These are phyloP conservation scores for Echeveria elegans DNA, from an alignment of 164 flowering plant species.

Conservation along the genomic window DNA sequence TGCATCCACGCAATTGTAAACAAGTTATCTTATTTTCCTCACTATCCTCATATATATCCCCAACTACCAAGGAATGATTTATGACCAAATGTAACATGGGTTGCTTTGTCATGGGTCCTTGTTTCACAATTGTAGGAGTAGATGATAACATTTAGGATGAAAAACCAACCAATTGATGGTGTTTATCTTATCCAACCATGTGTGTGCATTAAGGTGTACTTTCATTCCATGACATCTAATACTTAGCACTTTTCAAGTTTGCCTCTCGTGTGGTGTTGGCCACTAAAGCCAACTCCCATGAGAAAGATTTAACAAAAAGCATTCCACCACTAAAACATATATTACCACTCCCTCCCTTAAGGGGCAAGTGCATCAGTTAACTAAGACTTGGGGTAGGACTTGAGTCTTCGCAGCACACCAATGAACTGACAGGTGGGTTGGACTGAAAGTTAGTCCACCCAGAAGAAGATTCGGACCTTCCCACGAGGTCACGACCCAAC, in stretches of 20 bases:
- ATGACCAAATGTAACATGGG: not conserved
- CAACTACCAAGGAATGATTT: not conserved
- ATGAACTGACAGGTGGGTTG: no score
- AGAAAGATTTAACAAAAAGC: not conserved
- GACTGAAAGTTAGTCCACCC: no score
- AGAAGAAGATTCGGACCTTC: no score
- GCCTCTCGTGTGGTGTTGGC: not conserved
- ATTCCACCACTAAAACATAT: not conserved
- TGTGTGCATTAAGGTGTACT: not conserved
- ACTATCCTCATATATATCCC: not conserved
- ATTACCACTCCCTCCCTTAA: no score
- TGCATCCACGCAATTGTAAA: not conserved
- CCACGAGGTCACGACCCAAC: no score
- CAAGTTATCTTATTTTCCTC: not conserved
- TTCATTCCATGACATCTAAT: not conserved
- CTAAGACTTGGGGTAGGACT: no score
- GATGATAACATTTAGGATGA: not conserved
- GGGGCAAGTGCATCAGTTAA: no score
- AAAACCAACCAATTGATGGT: not conserved
- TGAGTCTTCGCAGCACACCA: no score
- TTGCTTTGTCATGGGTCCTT: not conserved
- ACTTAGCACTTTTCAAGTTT: not conserved
- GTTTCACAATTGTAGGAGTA: not conserved
- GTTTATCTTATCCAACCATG: not conserved
- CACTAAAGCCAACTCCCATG: not conserved